phyloP scores from a whole-genome alignment of 768 basidiomycete species.

The Mycena belliarum region DNA sequence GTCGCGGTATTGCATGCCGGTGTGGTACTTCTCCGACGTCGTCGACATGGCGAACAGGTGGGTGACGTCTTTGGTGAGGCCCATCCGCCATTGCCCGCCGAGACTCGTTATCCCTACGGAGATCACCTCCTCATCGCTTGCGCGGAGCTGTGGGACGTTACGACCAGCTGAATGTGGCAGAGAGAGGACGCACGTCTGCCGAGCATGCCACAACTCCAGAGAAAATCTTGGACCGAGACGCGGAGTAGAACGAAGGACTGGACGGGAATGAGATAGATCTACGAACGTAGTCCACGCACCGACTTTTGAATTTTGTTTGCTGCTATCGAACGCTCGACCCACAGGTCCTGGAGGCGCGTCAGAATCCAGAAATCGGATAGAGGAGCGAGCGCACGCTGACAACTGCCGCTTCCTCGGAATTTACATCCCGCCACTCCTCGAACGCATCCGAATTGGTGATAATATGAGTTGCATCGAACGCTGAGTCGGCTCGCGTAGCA shows the following conservation, averaged over 20 bases:
- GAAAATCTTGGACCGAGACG: slow-evolving; percentile 77
- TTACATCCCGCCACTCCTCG: slow-evolving; percentile 36
- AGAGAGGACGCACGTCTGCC: slow-evolving; percentile 50
- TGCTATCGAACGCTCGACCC: slow-evolving; percentile 20
- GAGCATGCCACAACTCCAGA: slow-evolving; percentile 82
- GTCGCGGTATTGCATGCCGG: slow-evolving; percentile 55
- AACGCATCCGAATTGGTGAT: slow-evolving; percentile 42
- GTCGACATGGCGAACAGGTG: slow-evolving; percentile 72
- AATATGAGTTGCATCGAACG: slow-evolving; percentile 39
- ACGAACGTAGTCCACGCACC: not conserved
- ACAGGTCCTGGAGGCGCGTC: slow-evolving; percentile 5
- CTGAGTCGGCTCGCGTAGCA: slow-evolving; percentile 25
- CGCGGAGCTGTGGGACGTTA: slow-evolving; percentile 44
- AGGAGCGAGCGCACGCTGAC: slow-evolving; percentile 7
- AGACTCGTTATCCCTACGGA: slow-evolving; percentile 70
- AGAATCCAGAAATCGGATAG: not conserved
- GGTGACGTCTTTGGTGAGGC: slow-evolving; percentile 82
- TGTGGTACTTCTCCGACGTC: slow-evolving; percentile 53
- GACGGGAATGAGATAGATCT: not conserved
- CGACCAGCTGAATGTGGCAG: not conserved
- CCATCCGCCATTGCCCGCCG: slow-evolving; percentile 80
- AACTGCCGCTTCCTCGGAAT: not conserved
- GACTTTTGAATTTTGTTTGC: slow-evolving; percentile 13
- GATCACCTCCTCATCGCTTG: slow-evolving; percentile 72
- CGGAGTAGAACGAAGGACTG: slow-evolving; percentile 57